Evolutionary conservation across 176 grass and related monocot species (phyloP), one percentile per base, ranked within the genome.

Genomic region (Phyllostachys edulis): DNA sequence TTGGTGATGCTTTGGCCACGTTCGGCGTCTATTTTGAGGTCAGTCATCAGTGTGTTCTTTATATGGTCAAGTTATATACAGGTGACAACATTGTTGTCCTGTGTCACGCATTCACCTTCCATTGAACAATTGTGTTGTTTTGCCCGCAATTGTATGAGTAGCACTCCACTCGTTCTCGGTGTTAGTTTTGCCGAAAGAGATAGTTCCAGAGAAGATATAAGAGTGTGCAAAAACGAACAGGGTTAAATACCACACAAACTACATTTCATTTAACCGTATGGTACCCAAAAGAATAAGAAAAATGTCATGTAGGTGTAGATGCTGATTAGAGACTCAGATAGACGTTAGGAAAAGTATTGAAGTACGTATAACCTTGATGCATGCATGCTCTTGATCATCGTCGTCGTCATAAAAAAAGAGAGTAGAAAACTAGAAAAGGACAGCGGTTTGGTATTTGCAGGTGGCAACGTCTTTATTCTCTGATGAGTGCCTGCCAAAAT

Each of bases 391-490:
- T 40, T 49, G 55, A n/a, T 24, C 9, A 23, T 11, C 59, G 5
- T 27, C 61, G 44, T 38, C 11, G 7, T 51, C 61, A 55, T 63
- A 20, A 55, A 17, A 81, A 4, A 23, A 51, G 17, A 82, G 50
- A 34, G 34, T 10, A 47, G 36, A 36, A 85, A 73, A 75, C 34
- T 17, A 51, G 13, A 73, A 20, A 55, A 56, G 50, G 10, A 75
- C 17, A 21, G 41, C 34, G 41, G 36, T 76, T 81, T 77, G 77
- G 63, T 73, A n/a, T 42, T 59, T 68, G 62, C 70, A 69, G 62
- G 52, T 15, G 54, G 52, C 71, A 89, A 85, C 88, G 88, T 89
- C 88, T 81, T 85, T 85, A 85, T 89, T 81, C 88, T 45, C 77
- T 84, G 86, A 17, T 7, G 29, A 36, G 6, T 4, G 26, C 46